These are phyloP conservation scores for Patellaria atrata DNA, from an alignment of 495 filamentous ascomycete species.

Conservation along the genomic window DNA sequence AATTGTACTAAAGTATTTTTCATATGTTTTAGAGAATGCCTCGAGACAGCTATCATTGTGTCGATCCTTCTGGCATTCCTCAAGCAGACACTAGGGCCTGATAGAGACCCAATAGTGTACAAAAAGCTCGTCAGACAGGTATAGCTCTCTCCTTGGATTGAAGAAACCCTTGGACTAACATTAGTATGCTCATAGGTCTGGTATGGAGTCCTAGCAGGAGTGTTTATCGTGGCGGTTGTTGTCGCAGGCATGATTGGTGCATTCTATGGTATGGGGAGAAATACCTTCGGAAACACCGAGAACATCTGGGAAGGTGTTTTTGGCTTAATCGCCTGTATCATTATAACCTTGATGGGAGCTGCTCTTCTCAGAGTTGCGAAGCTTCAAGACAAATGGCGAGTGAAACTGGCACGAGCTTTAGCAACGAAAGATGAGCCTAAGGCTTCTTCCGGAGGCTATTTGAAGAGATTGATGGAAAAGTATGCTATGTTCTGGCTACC, in stretches of 20 bases:
- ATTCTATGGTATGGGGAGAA: constrained; percentile 57
- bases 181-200: constrained; percentile 42
- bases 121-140: constrained; percentile 62
- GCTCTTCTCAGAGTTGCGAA: constrained; percentile 71
- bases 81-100: constrained; percentile 57
- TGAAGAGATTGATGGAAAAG: constrained; percentile 56
- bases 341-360: constrained; percentile 67
- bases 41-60: constrained; percentile 70
- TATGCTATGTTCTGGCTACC: constrained; percentile 73
- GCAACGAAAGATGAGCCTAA: constrained; percentile 36
- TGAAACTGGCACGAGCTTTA: constrained; percentile 56
- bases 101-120: constrained; percentile 40
- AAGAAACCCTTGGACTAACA: not conserved
- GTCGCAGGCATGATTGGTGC: constrained; percentile 62
- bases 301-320: constrained; percentile 70
- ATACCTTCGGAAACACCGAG: constrained; percentile 51
- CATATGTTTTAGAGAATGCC: constrained; percentile 69
- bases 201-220: constrained; percentile 47
- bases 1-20: constrained; percentile 57
- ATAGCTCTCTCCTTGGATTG: constrained; percentile 8
- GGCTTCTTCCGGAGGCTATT: constrained; percentile 20
- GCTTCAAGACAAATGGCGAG: constrained; percentile 71
- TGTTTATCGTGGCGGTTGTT: constrained; percentile 52
- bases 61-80: constrained; percentile 71
- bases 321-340: constrained; percentile 50